These are phyloP conservation scores for Pogostemon cablin DNA, from an alignment of 257 asterid species.

Conservation along the genomic window DNA sequence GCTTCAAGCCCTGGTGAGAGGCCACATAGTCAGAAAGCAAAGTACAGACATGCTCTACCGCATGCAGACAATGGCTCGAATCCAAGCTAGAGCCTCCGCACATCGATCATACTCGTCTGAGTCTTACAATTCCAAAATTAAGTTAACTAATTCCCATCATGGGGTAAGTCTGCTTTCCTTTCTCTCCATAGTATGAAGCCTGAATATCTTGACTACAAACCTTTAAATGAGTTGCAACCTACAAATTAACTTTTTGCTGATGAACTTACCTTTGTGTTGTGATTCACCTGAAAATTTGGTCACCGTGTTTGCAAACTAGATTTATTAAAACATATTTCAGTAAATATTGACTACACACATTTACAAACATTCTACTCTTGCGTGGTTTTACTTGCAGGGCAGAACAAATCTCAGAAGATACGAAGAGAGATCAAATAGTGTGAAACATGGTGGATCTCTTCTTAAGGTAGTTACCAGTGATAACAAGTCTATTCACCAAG, in stretches of 20 bases:
- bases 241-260: too few species aligned
- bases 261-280: neutral
- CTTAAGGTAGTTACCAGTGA: slow-evolving; percentile 45
- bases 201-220: slow-evolving; percentile 11
- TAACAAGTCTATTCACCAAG: slow-evolving; percentile 1
- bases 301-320: neutral
- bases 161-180: slow-evolving; percentile 43
- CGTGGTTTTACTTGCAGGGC: slow-evolving; percentile 45
- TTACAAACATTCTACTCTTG: slow-evolving; percentile 14
- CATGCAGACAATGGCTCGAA: slow-evolving; percentile 96
- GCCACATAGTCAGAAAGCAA: slow-evolving; percentile 85
- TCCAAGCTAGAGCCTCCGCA: slow-evolving; percentile 93
- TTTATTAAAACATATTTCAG: neutral
- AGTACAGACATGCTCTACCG: slow-evolving; percentile 86
- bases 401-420: slow-evolving; percentile 35
- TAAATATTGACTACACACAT: neutral
- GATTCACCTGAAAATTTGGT: neutral
- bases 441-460: slow-evolving; percentile 44
- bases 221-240: too few species aligned
- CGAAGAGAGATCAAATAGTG: slow-evolving; percentile 39
- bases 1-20: slow-evolving; percentile 95
- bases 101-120: slow-evolving; percentile 52
- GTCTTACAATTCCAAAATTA: slow-evolving; percentile 37
- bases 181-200: neutral
- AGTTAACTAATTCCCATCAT: slow-evolving; percentile 35